Evolutionary conservation across 2,329 filamentous ascomycete species (phyloP).

Genomic region (Xylariales sp.): DNA sequence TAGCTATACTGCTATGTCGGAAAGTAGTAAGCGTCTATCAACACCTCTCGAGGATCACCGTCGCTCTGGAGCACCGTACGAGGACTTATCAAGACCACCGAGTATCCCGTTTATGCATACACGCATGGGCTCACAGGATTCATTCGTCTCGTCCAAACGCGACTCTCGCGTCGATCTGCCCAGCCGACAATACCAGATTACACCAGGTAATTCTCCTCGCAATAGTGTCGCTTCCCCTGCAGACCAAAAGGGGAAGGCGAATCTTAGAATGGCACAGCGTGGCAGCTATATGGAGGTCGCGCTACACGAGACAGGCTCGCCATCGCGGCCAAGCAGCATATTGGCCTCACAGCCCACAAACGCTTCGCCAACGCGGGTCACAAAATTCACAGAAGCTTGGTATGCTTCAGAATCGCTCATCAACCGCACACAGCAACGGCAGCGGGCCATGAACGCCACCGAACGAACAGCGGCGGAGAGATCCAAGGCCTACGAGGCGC

Average conservation of each 20-base stretch:
- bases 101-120: conserved; percentile 85
- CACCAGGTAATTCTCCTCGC: conserved; percentile 54
- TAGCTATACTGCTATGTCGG: conserved; percentile 53
- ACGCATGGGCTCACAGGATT: conserved; percentile 71
- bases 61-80: conserved; percentile 58
- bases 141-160: conserved; percentile 61
- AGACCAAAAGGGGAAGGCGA: conserved; percentile 62
- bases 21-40: conserved; percentile 71
- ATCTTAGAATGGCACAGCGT: conserved; percentile 51
- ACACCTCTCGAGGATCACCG: conserved; percentile 57
- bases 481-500: conserved; percentile 56
- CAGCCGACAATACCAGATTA: conserved; percentile 66
- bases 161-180: conserved; percentile 67
- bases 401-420: conserved; percentile 65
- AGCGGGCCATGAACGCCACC: conserved; percentile 56
- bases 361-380: conserved; percentile 53
- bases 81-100: conserved; percentile 60
- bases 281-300: conserved; percentile 64
- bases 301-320: conserved; percentile 53
- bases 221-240: conserved; percentile 57
- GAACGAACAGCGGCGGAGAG: conserved; percentile 44
- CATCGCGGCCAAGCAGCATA: conserved; percentile 42
- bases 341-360: conserved; percentile 43
- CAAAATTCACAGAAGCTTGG: conserved; percentile 67
- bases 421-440: conserved; percentile 65